Evolutionary conservation across 1,284 basidiomycete genomes (phyloP), one percentile per base, ranked within the genome.

Genomic region (Malassezia japonica): DNA sequence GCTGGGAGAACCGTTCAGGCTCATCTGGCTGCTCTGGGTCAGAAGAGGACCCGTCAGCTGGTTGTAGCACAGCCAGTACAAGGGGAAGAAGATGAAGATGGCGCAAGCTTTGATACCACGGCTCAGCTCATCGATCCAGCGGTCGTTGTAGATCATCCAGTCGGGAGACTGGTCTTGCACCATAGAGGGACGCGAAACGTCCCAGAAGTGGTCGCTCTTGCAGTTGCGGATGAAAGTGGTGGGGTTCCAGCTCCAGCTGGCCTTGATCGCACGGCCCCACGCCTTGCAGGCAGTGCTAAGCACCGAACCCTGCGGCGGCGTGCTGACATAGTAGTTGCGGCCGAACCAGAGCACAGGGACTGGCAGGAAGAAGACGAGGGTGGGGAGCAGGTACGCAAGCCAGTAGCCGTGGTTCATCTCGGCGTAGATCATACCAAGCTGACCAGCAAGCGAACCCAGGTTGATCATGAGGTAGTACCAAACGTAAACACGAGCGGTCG

Each of bases 21-120:
- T 64, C 75, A 78, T 77, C 41, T 71, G 72, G 37, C 70, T 69
- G 9, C 72, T 72, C 72, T 76, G 75, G 40, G 70, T 68, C 1
- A 81, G 82, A 70, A 90, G 71, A 73, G 89, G 89, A 77, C 83
- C 85, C 46, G 68, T 74, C 52, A 77, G 73, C 65, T 76, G 76
- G 52, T 76, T 74, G 61, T 78, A 75, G 48, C 71, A 71, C 35
- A 78, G 66, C 59, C 69, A 72, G 72, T 77, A 78, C 57, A 77
- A 69, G 10, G 76, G 76, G 56, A 76, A 86, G 79, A 83, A 87
- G 38, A 78, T 68, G 75, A 91, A 90, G 50, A 91, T 86, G 35
- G 76, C 74, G 75, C 87, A 91, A 8, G 88, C 88, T 73, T 86
- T 86, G 74, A 88, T 75, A 2, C 85, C 86, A 63, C 86, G 80